Evolutionary conservation across 2,329 filamentous ascomycete genomes (phyloP).

Genomic region (Nannizziopsis arthrosporioides): DNA sequence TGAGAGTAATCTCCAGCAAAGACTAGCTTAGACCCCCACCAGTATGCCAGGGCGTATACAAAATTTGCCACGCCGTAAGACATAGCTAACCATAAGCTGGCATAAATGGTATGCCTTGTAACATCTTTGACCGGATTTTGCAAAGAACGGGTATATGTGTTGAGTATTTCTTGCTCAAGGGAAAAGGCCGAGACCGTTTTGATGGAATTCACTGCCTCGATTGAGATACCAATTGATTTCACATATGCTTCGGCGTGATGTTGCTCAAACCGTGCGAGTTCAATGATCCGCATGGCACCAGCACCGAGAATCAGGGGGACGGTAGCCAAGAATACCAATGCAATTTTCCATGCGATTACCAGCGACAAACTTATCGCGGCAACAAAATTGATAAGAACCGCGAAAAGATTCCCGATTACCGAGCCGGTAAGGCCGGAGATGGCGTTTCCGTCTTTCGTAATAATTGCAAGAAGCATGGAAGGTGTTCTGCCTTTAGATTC

Average conservation of each 20-base stretch:
- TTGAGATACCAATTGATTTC: constrained; percentile 40
- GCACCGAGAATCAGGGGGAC: constrained; percentile 58
- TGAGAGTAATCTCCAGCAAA: constrained; percentile 53
- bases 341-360: constrained; percentile 64
- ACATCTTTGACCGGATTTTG: constrained; percentile 40
- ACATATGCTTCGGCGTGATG: constrained; percentile 42
- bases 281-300: constrained; percentile 55
- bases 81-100: constrained; percentile 37
- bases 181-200: constrained; percentile 42
- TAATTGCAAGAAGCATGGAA: constrained; percentile 50
- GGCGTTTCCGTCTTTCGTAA: constrained; percentile 57
- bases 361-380: constrained; percentile 57
- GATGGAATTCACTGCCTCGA: constrained; percentile 43
- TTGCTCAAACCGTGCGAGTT: constrained; percentile 49
- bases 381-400: constrained; percentile 56
- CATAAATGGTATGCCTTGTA: constrained; percentile 37
- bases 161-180: constrained; percentile 40
- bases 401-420: constrained; percentile 57
- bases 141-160: constrained; percentile 36
- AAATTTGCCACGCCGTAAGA: constrained; percentile 46
- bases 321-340: constrained; percentile 56
- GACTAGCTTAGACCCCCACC: constrained; percentile 66
- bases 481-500: constrained; percentile 53
- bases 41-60: constrained; percentile 65
- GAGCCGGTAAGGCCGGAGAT: constrained; percentile 59